Conservation (phyloP, 2,329 filamentous ascomycete species). For the Trichoderma sp. region DNA sequence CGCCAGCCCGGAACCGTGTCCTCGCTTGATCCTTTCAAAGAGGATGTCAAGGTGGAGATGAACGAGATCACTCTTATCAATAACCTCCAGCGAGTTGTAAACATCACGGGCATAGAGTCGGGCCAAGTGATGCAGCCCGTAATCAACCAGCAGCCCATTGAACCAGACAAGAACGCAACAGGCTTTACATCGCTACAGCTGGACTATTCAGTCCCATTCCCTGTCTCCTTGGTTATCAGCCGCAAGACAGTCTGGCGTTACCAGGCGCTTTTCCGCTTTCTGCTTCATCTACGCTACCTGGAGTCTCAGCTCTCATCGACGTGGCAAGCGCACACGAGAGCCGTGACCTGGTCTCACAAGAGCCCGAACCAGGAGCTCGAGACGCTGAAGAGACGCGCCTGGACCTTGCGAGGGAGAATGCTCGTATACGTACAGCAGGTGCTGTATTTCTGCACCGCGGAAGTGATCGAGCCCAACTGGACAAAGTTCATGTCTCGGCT, state of each 20-base stretch:
- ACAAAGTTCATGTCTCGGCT: conserved; percentile 87
- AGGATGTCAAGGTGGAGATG: conserved; percentile 97
- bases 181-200: conserved; percentile 93
- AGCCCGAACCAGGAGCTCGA: conserved; percentile 74
- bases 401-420: conserved; percentile 91
- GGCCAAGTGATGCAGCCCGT: conserved; percentile 79
- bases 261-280: conserved; percentile 91
- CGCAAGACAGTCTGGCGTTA: conserved; percentile 97
- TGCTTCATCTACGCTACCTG: conserved; percentile 84
- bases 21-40: conserved; percentile 93
- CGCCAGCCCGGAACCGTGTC: conserved; percentile 96
- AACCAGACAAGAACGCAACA: conserved; percentile 81
- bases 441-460: conserved; percentile 93
- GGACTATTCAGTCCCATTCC: conserved; percentile 93
- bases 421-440: conserved; percentile 95
- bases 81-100: conserved; percentile 93
- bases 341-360: conserved; percentile 78
- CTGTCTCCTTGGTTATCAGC: conserved; percentile 91
- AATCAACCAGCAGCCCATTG: conserved; percentile 61
- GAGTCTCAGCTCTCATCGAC: conserved; percentile 83
- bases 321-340: conserved; percentile 88
- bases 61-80: conserved; percentile 92
- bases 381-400: conserved; percentile 89
- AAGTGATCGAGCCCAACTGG: conserved; percentile 99
- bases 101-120: conserved; percentile 92